phyloP scores from a whole-genome alignment of 2,329 filamentous ascomycete genomes.

The Xylaria sp. region DNA sequence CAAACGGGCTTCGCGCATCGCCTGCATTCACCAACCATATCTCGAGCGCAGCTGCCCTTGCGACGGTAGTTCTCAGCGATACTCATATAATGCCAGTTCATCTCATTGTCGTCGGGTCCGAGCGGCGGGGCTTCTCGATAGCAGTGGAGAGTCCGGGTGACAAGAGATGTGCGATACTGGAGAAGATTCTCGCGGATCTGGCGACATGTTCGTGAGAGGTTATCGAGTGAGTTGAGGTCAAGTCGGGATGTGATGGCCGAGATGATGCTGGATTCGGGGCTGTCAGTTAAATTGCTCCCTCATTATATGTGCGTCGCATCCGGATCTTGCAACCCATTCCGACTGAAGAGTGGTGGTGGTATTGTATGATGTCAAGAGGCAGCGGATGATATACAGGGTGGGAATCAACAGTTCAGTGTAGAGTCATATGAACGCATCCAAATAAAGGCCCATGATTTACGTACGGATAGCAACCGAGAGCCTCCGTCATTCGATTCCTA shows the following conservation, averaged over 20 bases:
- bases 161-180: conserved; percentile 69
- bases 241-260: conserved; percentile 69
- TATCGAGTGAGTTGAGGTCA: conserved; percentile 82
- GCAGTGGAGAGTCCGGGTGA: conserved; percentile 73
- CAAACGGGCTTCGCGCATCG: conserved; percentile 74
- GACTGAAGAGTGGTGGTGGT: neutral
- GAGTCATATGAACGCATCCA: conserved; percentile 10
- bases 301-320: neutral
- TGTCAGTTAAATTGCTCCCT: conserved; percentile 10
- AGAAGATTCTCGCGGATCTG: conserved; percentile 72
- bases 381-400: neutral
- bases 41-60: conserved; percentile 73
- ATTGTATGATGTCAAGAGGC: conserved; percentile 2
- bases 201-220: conserved; percentile 75
- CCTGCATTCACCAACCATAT: conserved; percentile 79
- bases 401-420: neutral
- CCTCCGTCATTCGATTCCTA: conserved; percentile 54
- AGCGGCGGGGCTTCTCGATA: conserved; percentile 59
- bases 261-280: conserved; percentile 56
- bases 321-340: conserved; percentile 6
- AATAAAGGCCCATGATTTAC: conserved; percentile 35
- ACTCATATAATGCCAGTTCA: conserved; percentile 55
- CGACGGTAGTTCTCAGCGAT: conserved; percentile 46
- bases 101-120: conserved; percentile 51
- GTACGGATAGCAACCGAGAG: conserved; percentile 65